Percentiles rank a stretch among this genome's conserved stretches.
Conservation (phyloP, 202 grass and related monocot genomes). For the Eragrostis tef region DNA sequence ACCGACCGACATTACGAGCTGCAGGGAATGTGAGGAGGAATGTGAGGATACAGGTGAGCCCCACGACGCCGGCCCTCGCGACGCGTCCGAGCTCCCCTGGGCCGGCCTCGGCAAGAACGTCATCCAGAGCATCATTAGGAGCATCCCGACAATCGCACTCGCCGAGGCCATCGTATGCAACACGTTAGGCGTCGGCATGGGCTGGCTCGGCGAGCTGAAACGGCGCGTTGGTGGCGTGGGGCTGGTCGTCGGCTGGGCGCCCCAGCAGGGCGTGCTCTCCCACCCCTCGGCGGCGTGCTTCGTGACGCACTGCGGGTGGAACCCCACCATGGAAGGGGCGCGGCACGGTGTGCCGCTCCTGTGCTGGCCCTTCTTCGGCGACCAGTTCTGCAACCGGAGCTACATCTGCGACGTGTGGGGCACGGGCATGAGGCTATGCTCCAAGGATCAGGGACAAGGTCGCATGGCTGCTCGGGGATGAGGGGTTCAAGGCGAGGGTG, state of each 20-base stretch:
- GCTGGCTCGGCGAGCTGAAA: no score
- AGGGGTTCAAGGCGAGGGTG: constrained; percentile 51
- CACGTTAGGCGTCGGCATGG: no score
- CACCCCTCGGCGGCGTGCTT: constrained; percentile 49
- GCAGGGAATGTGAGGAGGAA: no score
- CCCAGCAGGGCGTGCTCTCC: constrained; percentile 43
- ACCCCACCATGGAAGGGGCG: constrained; percentile 59
- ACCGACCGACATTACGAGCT: no score
- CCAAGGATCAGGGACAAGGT: constrained; percentile 51
- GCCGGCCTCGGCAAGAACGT: no score
- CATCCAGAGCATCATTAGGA: no score
- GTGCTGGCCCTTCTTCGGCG: constrained; percentile 64
- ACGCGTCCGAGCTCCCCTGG: no score
- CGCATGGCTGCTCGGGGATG: constrained; percentile 47
- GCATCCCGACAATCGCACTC: no score
- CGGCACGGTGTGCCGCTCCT: constrained; percentile 50
- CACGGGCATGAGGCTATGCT: constrained; percentile 43
- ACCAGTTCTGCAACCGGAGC: constrained; percentile 55
- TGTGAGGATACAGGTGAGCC: no score
- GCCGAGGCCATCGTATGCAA: no score
- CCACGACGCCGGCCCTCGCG: no score
- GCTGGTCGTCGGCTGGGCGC: constrained; percentile 42
- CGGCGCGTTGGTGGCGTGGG: constrained; percentile 8
- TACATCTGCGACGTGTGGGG: constrained; percentile 57
- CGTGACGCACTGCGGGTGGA: constrained; percentile 79